Conservation (phyloP, 2,329 filamentous ascomycete genomes). For the Teratosphaeria zuluensis region DNA sequence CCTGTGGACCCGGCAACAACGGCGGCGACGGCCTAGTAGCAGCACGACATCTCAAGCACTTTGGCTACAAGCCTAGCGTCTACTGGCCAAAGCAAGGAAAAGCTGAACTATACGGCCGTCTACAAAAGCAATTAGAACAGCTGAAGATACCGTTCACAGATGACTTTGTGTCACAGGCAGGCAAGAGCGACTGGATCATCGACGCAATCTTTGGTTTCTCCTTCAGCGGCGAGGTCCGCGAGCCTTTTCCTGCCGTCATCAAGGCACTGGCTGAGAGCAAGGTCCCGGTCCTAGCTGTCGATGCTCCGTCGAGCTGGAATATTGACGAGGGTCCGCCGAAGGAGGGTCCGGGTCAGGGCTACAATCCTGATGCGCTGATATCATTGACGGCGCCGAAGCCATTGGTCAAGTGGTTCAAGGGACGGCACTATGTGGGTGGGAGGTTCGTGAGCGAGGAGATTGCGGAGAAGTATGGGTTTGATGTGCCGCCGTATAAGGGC, state of each 20-base stretch:
- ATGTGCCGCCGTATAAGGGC: constrained; percentile 73
- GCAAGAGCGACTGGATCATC: constrained; percentile 66
- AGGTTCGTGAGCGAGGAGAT: constrained; percentile 73
- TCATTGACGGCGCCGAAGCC: constrained; percentile 93
- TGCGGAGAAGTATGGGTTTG: constrained; percentile 76
- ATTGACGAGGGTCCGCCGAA: constrained; percentile 76
- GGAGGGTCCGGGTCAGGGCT: constrained; percentile 66
- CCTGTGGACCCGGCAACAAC: constrained; percentile 77
- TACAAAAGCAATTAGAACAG: constrained; percentile 74
- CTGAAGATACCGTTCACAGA: constrained; percentile 74
- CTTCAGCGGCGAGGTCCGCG: constrained; percentile 84
- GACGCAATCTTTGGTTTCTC: constrained; percentile 96
- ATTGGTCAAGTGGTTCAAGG: constrained; percentile 70
- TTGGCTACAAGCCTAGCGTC: constrained; percentile 78
- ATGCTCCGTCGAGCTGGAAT: constrained; percentile 90
- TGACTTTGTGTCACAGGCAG: constrained; percentile 62
- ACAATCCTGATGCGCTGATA: constrained; percentile 71
- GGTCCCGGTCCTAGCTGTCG: constrained; percentile 75
- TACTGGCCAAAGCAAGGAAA: constrained; percentile 92
- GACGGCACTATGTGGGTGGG: constrained; percentile 86
- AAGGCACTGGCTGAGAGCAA: constrained; percentile 61
- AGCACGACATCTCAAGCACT: constrained; percentile 82
- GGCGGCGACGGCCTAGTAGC: constrained; percentile 90
- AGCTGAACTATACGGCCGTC: constrained; percentile 80
- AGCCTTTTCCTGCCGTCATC: constrained; percentile 80